Evolutionary conservation across 1,284 basidiomycete genomes (phyloP).

Genomic region (Moesziomyces aphidis): DNA sequence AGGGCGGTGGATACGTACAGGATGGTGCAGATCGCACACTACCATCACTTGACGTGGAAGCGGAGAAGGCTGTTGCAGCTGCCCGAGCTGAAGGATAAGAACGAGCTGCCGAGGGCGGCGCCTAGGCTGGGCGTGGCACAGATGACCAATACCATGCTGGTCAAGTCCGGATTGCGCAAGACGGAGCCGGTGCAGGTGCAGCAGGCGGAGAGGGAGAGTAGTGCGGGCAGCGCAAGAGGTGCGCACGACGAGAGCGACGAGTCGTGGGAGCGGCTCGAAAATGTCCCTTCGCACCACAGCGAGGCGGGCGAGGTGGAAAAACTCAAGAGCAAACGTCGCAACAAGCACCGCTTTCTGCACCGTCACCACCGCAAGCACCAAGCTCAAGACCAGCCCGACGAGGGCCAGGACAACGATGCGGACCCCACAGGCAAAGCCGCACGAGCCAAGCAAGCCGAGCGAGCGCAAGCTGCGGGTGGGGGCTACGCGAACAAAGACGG

Average conservation of each 20-base stretch:
- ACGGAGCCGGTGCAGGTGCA: background rate
- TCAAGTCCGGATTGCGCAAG: constrained; percentile 25
- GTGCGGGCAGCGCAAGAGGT: background rate
- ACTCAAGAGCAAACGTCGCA: constrained; percentile 17
- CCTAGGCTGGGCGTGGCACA: constrained; percentile 26
- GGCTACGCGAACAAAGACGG: constrained; percentile 43
- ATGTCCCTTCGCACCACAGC: constrained; percentile 20
- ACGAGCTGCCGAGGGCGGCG: constrained; percentile 57
- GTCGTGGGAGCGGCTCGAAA: constrained; percentile 21
- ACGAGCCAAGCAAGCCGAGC: constrained; percentile 1
- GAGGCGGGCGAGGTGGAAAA: constrained; percentile 29
- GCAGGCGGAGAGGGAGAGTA: background rate
- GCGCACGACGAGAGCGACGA: background rate
- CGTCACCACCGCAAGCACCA: no score
- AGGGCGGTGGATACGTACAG: constrained; percentile 64
- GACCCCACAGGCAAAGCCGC: background rate
- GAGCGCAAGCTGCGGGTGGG: no score
- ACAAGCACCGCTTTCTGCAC: constrained; percentile 22
- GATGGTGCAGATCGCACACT: constrained; percentile 65
- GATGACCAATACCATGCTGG: constrained; percentile 37
- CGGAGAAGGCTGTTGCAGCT: constrained; percentile 52
- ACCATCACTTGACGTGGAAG: constrained; percentile 61
- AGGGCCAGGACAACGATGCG: background rate
- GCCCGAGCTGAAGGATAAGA: constrained; percentile 57
- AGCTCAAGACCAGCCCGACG: no score